Evolutionary conservation across 2,329 filamentous ascomycete species (phyloP), one percentile per base, ranked within the genome.

Genomic region (Fusarium pseudocircinatum): DNA sequence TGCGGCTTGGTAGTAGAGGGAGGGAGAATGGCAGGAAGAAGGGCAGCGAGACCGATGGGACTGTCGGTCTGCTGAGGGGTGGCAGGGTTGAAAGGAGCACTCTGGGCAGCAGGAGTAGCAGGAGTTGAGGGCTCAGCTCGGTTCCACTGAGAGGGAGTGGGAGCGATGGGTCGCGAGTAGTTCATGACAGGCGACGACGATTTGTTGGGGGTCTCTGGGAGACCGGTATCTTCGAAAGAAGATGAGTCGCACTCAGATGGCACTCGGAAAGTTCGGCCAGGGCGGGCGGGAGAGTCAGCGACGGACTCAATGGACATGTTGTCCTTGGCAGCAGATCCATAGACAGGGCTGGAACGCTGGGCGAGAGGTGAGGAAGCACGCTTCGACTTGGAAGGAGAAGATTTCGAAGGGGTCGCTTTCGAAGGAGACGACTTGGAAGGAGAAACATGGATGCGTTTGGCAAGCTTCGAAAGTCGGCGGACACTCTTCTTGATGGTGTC

Each of bases 101-200:
- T 60, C 16, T 64, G 37, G 6, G 63, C 60, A 32, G 69, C 42
- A 6, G 74, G 77, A 16, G 74, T 76, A 2, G 63, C 63, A 10
- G 79, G 78, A 14, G 79, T 77, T 15, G 75, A 56, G 15, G 78
- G 74, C 28, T 77, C 74, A 12, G 18, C 39, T 37, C 67, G 72
- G 44, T 73, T 69, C 78, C 77, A 79, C 34, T 70, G 76, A 22
- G 77, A 77, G 8, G 79, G 79, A 15, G 79, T 81, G 20, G 78
- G 79, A n/a, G 76, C 78, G n/a, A 74, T 56, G 15, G 78, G 78
- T 34, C 78, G 77, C 36, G 66, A 40, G 13, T 64, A 69, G 49
- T 72, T 77, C 16, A 54, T 37, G 11, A 63, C 37, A 7, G 78
- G 78, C 4, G 77, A 78, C 9, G 62, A 56, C 5, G 56, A 34